Evolutionary conservation across 2,329 filamentous ascomycete genomes (phyloP), one percentile per base, ranked within the genome.

Genomic region (Dactylellina parvicollis): DNA sequence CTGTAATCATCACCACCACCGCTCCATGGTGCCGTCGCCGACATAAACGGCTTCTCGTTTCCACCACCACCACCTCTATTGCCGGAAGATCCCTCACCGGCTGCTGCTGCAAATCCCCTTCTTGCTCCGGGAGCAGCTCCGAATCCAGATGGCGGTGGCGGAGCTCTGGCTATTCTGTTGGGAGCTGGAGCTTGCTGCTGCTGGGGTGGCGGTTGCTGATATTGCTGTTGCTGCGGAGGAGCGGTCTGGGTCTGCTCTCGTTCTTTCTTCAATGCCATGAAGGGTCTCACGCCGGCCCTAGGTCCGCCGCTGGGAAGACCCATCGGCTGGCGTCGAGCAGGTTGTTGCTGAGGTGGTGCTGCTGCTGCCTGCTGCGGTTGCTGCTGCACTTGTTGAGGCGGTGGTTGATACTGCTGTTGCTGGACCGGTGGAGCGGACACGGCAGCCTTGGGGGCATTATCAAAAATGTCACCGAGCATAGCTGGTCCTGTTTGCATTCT

Each of bases 391-490:
- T 56, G 55, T 1, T 34, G 59, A 14, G 61, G 70, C 22, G 69
- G 67, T 9, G 67, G 54, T 44, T 50, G 67, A 20, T 54, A 52
- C 26, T 65, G 69, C 26, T 74, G 70, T 16, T 59, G 69, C 34
- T 67, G 64, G 32, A 49, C 54, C 2, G 61, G 56, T 42, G 62
- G 57, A 18, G 52, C 61, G 16, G 57, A 64, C 7, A 52, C 46
- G 24, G 59, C 2, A 8, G 38, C 40, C 9, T 12, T 44, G 1
- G 70, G 56, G 34, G 38, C 44, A 18, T 74, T 42, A 30, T 59
- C 67, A 44, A 67, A 74, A 26, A 74, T 74, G 28, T 74, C 70
- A 54, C 70, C 64, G 14, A 74, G 50, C 55, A 57, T 62, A 12
- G 62, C 49, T 1, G 46, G 44, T 14, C 60, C 69, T n/a, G 60